phyloP scores from a whole-genome alignment of 2,329 filamentous ascomycete genomes.

The Kalaharituber pfeilii region DNA sequence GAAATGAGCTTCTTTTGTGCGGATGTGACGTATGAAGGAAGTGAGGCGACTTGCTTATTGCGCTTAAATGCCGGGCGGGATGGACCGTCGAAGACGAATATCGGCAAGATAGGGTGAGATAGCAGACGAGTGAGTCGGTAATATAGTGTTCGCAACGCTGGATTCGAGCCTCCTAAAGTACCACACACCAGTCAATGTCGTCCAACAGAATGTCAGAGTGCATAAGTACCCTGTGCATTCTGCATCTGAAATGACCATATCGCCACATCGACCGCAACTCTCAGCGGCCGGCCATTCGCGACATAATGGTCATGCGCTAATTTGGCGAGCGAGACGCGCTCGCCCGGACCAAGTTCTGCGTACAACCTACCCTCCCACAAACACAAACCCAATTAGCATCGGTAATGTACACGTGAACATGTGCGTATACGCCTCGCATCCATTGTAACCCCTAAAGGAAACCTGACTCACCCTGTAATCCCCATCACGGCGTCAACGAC shows the following conservation, averaged over 20 bases:
- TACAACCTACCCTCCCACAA: constrained; percentile 49
- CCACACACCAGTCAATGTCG: not conserved
- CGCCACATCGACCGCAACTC: constrained; percentile 80
- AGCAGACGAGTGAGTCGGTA: constrained; percentile 71
- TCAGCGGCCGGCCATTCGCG: constrained; percentile 51
- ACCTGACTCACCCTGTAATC: too few species aligned
- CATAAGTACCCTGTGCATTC: constrained; percentile 46
- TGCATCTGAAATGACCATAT: constrained; percentile 97
- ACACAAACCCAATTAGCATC: too few species aligned
- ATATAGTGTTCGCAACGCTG: constrained; percentile 78
- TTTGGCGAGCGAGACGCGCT: constrained; percentile 64
- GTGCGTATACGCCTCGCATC: too few species aligned
- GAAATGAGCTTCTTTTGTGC: constrained; percentile 30
- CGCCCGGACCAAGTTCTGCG: constrained; percentile 66
- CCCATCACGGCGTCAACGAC: too few species aligned
- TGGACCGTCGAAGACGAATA: constrained; percentile 82
- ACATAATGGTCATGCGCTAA: constrained; percentile 64
- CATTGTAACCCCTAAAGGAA: too few species aligned
- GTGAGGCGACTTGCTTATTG: constrained; percentile 50
- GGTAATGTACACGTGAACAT: too few species aligned
- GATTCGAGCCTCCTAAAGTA: constrained; percentile 65
- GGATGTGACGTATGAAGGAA: constrained; percentile 27
- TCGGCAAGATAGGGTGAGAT: constrained; percentile 58
- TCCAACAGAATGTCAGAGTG: not conserved
- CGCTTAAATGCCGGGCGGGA: constrained; percentile 77